Evolutionary conservation across 192 early-diverging fungal species (phyloP).

Genomic region (Neocallimastix lanati): DNA sequence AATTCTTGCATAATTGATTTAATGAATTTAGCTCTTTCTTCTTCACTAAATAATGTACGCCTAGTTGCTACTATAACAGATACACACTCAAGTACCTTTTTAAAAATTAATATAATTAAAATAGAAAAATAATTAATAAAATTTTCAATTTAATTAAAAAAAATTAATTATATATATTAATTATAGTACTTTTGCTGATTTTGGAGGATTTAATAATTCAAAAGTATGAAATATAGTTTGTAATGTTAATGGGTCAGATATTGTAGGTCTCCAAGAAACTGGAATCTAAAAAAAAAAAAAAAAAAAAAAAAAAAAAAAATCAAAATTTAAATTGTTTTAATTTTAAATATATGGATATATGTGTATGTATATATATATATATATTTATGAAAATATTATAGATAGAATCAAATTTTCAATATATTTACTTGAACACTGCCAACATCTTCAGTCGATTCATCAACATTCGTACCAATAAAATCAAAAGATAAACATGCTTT

Average conservation of each 20-base stretch:
- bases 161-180: slow-evolving; percentile 5
- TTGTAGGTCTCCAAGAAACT: slow-evolving; percentile 54
- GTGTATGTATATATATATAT: no score
- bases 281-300: slow-evolving; percentile 38
- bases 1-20: slow-evolving; percentile 50
- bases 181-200: slow-evolving; percentile 16
- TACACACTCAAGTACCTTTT: slow-evolving; percentile 58
- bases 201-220: slow-evolving; percentile 30
- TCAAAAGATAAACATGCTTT: slow-evolving; percentile 58
- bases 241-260: slow-evolving; percentile 52
- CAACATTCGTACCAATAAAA: slow-evolving; percentile 58
- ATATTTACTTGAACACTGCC: slow-evolving; percentile 44
- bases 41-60: slow-evolving; percentile 67
- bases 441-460: slow-evolving; percentile 61
- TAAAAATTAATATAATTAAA: no score
- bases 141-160: no score
- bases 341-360: no score
- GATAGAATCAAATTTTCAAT: no score
- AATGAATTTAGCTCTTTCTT: slow-evolving; percentile 49
- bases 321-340: no score
- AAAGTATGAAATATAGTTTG: slow-evolving; percentile 53
- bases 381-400: no score
- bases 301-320: no score
- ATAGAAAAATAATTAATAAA: no score
- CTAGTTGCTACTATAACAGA: slow-evolving; percentile 62